Percentiles rank a stretch among this genome's conserved stretches.
phyloP scores from a whole-genome alignment of 805 yeast genomes.

The Clavispora fructus region DNA sequence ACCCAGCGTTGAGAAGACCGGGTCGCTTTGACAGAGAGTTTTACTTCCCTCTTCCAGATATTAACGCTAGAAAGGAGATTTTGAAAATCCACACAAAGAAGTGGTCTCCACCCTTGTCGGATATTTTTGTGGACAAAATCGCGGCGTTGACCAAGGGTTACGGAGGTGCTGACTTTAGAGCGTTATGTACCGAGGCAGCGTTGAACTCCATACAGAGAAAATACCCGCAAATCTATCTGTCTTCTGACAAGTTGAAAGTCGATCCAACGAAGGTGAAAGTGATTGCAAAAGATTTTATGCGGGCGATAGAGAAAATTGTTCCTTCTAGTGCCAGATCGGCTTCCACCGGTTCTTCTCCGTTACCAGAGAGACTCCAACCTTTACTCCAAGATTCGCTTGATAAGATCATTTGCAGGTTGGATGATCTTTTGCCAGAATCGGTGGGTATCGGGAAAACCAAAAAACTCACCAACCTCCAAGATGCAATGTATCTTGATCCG shows the following conservation, averaged over 20 bases:
- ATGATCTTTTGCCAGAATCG: slow-evolving; percentile 54
- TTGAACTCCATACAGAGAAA: slow-evolving; percentile 84
- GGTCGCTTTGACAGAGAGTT: slow-evolving; percentile 97
- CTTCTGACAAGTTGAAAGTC: slow-evolving; percentile 66
- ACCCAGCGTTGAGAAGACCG: slow-evolving; percentile 94
- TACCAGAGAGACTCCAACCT: slow-evolving; percentile 69
- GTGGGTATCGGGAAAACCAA: slow-evolving; percentile 32
- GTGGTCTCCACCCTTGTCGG: slow-evolving; percentile 74
- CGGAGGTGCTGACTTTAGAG: slow-evolving; percentile 96
- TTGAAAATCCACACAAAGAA: slow-evolving; percentile 79
- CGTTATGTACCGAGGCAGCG: slow-evolving; percentile 94
- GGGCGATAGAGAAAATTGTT: slow-evolving; percentile 77
- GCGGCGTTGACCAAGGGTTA: slow-evolving; percentile 88
- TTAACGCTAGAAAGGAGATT: slow-evolving; percentile 72
- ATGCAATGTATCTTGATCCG: slow-evolving; percentile 59
- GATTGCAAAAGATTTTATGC: slow-evolving; percentile 76
- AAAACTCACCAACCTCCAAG: slow-evolving; percentile 57
- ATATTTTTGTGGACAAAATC: slow-evolving; percentile 54
- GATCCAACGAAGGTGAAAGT: slow-evolving; percentile 70
- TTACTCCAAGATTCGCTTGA: slow-evolving; percentile 51
- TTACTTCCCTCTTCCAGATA: slow-evolving; percentile 89
- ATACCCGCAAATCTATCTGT: slow-evolving; percentile 86
- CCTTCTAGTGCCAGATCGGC: slow-evolving; percentile 91
- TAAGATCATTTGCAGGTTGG: slow-evolving; percentile 42
- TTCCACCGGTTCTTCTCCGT: slow-evolving; percentile 65